These are phyloP conservation scores for Umbelopsis isabellina DNA, from an alignment of 192 early-diverging fungal species.

Conservation along the genomic window DNA sequence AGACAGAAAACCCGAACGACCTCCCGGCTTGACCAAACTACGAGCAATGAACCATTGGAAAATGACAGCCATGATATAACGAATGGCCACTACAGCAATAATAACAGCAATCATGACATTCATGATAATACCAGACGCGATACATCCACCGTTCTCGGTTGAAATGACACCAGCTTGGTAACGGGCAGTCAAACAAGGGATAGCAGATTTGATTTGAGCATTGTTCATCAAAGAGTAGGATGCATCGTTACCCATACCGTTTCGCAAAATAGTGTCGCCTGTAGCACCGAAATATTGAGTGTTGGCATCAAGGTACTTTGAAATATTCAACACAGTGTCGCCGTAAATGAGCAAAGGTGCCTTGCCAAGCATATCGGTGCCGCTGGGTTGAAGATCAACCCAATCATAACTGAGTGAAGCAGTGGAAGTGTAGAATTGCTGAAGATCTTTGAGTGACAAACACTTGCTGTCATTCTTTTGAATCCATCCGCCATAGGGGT, in stretches of 20 bases:
- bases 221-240: constrained; percentile 33
- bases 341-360: constrained; percentile 26
- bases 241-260: constrained; percentile 25
- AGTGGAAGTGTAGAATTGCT: background rate
- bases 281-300: constrained; percentile 20
- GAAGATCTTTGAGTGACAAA: constrained; percentile 26
- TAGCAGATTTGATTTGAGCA: constrained; percentile 34
- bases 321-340: constrained; percentile 41
- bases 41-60: constrained; percentile 66
- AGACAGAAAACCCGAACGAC: constrained; percentile 57
- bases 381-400: constrained; percentile 33
- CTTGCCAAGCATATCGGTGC: constrained; percentile 13
- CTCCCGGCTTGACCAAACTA: constrained; percentile 52
- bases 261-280: constrained; percentile 16
- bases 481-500: constrained; percentile 36
- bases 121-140: constrained; percentile 60
- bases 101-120: constrained; percentile 59
- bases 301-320: constrained; percentile 22
- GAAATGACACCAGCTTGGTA: constrained; percentile 58
- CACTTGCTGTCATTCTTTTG: constrained; percentile 20
- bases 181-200: constrained; percentile 47
- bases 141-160: constrained; percentile 64
- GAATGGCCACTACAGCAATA: constrained; percentile 59
- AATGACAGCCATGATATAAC: constrained; percentile 64
- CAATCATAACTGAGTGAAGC: constrained; percentile 35